Conservation (phyloP, 352 stramenopile species). For the Phytophthora gonapodyides region DNA sequence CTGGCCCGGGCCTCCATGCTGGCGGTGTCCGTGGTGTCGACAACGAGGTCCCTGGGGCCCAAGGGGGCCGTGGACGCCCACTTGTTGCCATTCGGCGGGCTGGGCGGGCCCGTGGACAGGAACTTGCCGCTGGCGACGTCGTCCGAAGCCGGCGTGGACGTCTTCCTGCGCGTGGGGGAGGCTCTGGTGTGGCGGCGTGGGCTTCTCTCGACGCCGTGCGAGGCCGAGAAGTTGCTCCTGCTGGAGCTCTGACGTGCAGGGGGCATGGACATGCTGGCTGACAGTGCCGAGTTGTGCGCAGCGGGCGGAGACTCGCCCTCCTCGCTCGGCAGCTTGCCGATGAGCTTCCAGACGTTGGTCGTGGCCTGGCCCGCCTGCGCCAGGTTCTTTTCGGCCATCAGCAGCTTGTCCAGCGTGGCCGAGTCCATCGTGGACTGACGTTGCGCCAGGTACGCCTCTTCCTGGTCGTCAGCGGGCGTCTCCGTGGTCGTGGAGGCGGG, state of each 20-base stretch:
- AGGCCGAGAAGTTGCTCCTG: conserved; percentile 17
- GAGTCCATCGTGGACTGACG: conserved; percentile 84
- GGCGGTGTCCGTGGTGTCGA: conserved; percentile 16
- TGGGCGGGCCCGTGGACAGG: conserved; percentile 13
- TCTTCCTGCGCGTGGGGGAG: conserved; percentile 19
- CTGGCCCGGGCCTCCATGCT: conserved; percentile 14
- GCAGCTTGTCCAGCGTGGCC: conserved; percentile 78
- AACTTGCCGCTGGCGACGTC: conserved; percentile 20
- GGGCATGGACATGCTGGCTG: conserved; percentile 16
- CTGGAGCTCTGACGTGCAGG: conserved; percentile 9
- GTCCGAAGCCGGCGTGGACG: conserved; percentile 17
- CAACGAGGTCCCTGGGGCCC: conserved; percentile 20
- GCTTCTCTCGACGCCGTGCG: conserved; percentile 17
- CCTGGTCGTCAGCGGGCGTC: conserved; percentile 31
- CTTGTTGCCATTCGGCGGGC: conserved; percentile 14
- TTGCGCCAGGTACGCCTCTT: conserved; percentile 65
- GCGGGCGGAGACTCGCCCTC: conserved; percentile 34
- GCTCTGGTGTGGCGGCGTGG: conserved; percentile 10
- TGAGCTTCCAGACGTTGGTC: conserved; percentile 82
- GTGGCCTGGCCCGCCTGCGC: conserved; percentile 82
- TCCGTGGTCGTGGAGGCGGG: conserved; percentile 26
- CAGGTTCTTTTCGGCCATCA: conserved; percentile 82
- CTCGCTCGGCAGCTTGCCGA: conserved; percentile 50
- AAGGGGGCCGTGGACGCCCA: conserved; percentile 26
- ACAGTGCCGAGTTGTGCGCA: conserved; percentile 5